Percentiles rank a stretch among this genome's conserved stretches.
phyloP scores from a whole-genome alignment of 129 eudicot genomes.

The Ambrosia artemisiifolia region DNA sequence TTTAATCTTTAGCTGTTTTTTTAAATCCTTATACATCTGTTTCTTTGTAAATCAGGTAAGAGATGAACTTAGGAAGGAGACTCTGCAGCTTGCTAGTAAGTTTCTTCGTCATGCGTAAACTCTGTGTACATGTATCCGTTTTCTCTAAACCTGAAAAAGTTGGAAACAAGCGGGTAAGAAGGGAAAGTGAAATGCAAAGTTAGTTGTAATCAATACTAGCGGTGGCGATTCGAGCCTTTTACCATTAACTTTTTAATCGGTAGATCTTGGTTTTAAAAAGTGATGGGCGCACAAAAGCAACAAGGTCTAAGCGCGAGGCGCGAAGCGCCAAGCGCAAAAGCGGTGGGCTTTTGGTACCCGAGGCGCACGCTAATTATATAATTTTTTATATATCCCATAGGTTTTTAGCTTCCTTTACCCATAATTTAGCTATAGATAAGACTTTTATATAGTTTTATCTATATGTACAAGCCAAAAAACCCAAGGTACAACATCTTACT shows the following conservation, averaged over 20 bases:
- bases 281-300: too few species aligned
- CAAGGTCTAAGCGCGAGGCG: too few species aligned
- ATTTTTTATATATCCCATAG: too few species aligned
- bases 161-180: not conserved
- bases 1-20: conserved; percentile 14
- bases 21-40: not conserved
- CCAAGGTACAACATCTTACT: too few species aligned
- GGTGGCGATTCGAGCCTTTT: not conserved
- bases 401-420: too few species aligned
- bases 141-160: not conserved
- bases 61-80: conserved; percentile 73
- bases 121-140: not conserved
- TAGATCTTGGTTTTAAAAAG: not conserved
- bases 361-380: too few species aligned
- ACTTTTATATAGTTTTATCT: too few species aligned
- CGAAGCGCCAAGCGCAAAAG: too few species aligned
- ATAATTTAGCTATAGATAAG: too few species aligned
- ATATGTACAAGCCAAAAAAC: too few species aligned
- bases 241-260: not conserved
- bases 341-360: too few species aligned
- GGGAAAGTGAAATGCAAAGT: not conserved
- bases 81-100: conserved; percentile 77
- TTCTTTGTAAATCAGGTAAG: conserved; percentile 45
- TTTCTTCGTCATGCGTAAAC: conserved; percentile 8
- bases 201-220: not conserved